Base-by-base conservation (phyloP, 257 asterid genomes). In the Thymus quinquecostatus region DNA sequence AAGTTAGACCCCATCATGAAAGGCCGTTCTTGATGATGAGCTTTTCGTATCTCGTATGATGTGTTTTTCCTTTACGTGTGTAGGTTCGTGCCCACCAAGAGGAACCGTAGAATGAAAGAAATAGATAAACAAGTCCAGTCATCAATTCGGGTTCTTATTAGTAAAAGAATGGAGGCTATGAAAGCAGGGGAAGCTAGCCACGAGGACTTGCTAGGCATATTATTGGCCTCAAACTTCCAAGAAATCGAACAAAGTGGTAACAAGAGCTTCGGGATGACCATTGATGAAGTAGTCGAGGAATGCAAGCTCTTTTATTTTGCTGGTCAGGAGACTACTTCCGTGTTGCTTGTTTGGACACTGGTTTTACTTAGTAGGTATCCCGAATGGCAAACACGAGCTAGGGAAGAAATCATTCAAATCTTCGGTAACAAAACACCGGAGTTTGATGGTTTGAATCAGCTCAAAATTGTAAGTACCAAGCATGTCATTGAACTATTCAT, bases 291-390 rank as follows among this genome's bases (percentile, higher is more conserved):
- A 6, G 28, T 72, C 0, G 71, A 72, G 44, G 77, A 72, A 33
- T 72, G 77, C 71, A 72, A 64, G 56, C 30, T 72, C 48, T 86
- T 83, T 47, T 86, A 86, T 66, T 74, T 77, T 36, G 90, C 80
- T 2, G 90, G 88, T 28, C 90, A 88, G 58, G 96, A 88, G 47
- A 88, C 87, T 3, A 88, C 91, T 4, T 81, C 89, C 0, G 55
- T 61, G 10, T 65, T 86, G 68, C 85, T 88, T 13, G 79, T 80
- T 0, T 89, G 96, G 96, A 74, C 93, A 3, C 9, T 89, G 81
- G 50, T 89, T 74, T 66, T 83, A 12, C 50, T 89, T 8, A 66
- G 96, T 33, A 45, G 48, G 40, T 68, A 83, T 75, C 81, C 75
- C 8, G 74, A 85, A 1, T 87, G 87, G 88, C 94, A 86, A 55